Conservation (phyloP, 1,284 basidiomycete genomes). For the Boletellus deceptivus region DNA sequence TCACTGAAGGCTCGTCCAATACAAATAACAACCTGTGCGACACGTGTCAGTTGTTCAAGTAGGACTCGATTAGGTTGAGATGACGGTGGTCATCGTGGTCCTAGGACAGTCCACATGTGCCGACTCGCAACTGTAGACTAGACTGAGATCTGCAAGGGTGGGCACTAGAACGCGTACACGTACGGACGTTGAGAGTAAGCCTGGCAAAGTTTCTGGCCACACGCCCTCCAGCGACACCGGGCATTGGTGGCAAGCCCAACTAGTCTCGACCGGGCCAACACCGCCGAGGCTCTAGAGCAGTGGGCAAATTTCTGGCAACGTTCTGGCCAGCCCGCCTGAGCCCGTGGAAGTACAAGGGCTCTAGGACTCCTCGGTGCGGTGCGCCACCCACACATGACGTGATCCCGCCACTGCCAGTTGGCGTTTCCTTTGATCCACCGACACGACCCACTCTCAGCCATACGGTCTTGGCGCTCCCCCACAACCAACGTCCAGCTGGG, state of each 20-base stretch:
- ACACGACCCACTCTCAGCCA: neutral
- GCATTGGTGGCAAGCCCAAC: too few species aligned
- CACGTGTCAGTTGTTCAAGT: conserved; percentile 3
- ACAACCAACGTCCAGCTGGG: neutral
- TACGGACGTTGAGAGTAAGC: too few species aligned
- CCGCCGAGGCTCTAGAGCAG: neutral
- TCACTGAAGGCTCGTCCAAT: neutral
- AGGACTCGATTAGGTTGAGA: conserved; percentile 1
- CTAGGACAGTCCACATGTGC: neutral
- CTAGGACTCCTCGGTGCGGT: neutral
- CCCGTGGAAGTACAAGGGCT: neutral
- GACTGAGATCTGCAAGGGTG: neutral
- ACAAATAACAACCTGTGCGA: conserved; percentile 3
- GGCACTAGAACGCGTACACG: too few species aligned
- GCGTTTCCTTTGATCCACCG: conserved; percentile 9
- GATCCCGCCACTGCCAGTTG: conserved; percentile 13
- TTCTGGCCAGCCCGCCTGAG: neutral
- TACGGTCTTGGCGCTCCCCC: neutral
- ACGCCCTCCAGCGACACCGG: too few species aligned
- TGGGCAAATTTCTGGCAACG: neutral
- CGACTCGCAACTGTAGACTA: neutral
- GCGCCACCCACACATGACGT: neutral
- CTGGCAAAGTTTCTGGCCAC: too few species aligned
- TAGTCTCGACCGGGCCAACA: neutral
- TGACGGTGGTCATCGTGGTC: neutral